Conservation (phyloP, 2,329 filamentous ascomycete genomes). For the Ophiognomonia clavigignenti-juglandacearum region DNA sequence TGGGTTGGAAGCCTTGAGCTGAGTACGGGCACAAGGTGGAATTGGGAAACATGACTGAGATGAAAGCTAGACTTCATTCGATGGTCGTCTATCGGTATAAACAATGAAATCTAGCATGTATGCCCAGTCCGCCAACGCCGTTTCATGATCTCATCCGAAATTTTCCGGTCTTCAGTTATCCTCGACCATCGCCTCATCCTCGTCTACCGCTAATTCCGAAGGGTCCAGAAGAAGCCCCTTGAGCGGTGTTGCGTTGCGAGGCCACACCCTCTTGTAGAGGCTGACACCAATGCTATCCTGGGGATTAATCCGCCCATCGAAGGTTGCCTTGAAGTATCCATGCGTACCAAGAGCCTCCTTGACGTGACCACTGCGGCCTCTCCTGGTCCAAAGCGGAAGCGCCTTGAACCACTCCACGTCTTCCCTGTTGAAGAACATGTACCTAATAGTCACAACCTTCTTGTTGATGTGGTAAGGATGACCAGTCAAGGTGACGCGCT, state of each 20-base stretch:
- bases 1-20: slow-evolving; percentile 39
- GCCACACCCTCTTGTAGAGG: slow-evolving; percentile 81
- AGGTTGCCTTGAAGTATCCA: slow-evolving; percentile 99
- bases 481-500: slow-evolving; percentile 88
- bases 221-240: slow-evolving; percentile 36
- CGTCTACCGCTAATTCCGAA: slow-evolving; percentile 16
- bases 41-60: too few relatives aligned
- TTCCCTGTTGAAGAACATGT: slow-evolving; percentile 99
- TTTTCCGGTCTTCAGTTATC: slow-evolving; percentile 19
- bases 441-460: slow-evolving; percentile 90
- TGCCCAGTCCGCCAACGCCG: slow-evolving; percentile 11
- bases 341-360: slow-evolving; percentile 95
- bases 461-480: slow-evolving; percentile 99
- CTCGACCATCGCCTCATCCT: slow-evolving; percentile 36
- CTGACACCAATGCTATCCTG: slow-evolving; percentile 92
- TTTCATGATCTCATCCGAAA: slow-evolving; percentile 10
- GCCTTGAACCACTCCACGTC: slow-evolving; percentile 99
- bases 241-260: slow-evolving; percentile 57
- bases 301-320: slow-evolving; percentile 92
- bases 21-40: not conserved
- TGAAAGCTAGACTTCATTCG: too few relatives aligned
- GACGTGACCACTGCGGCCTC: slow-evolving; percentile 83
- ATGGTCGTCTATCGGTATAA: too few relatives aligned
- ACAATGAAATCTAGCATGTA: slow-evolving; percentile 6
- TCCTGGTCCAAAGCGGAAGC: slow-evolving; percentile 86